A percentile compares a stretch with the other conserved stretches of the same genome.
Conservation (phyloP, 345 rosid species). For the Sisymbrium irio region DNA sequence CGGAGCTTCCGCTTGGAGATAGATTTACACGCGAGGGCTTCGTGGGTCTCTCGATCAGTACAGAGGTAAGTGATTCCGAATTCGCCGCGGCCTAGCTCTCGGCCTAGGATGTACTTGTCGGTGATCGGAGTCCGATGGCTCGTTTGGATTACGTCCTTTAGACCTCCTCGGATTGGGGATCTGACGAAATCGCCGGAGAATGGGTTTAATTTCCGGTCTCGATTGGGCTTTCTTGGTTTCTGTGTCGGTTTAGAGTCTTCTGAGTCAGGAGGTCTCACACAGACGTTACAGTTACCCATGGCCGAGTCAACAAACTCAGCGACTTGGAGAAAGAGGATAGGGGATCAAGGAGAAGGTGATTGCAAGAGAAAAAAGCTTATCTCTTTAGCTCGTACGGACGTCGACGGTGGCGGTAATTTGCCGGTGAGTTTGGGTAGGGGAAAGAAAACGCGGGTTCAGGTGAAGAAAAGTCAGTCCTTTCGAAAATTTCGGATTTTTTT, state of each 20-base stretch:
- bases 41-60: constrained; percentile 72
- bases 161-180: constrained; percentile 60
- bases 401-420: not conserved
- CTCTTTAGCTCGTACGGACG: not conserved
- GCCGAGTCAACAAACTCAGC: constrained; percentile 2
- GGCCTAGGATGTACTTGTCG: constrained; percentile 81
- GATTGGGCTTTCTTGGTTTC: constrained; percentile 34
- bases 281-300: constrained; percentile 96
- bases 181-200: constrained; percentile 44
- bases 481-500: constrained; percentile 32
- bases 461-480: constrained; percentile 42
- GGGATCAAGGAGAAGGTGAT: not conserved
- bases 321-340: not conserved
- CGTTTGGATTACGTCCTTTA: constrained; percentile 62
- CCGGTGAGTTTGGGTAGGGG: not conserved
- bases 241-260: constrained; percentile 33
- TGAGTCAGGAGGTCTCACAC: constrained; percentile 65
- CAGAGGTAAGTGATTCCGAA: constrained; percentile 93
- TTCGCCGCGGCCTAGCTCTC: constrained; percentile 92
- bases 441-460: constrained; percentile 66
- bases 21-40: constrained; percentile 81
- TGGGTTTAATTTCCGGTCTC: constrained; percentile 56
- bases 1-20: constrained; percentile 84
- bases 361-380: not conserved
- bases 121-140: constrained; percentile 66